Percentiles rank a stretch among this genome's conserved stretches.
Evolutionary conservation across 2,329 filamentous ascomycete species (phyloP).

Genomic region (Fusarium anthophilum): DNA sequence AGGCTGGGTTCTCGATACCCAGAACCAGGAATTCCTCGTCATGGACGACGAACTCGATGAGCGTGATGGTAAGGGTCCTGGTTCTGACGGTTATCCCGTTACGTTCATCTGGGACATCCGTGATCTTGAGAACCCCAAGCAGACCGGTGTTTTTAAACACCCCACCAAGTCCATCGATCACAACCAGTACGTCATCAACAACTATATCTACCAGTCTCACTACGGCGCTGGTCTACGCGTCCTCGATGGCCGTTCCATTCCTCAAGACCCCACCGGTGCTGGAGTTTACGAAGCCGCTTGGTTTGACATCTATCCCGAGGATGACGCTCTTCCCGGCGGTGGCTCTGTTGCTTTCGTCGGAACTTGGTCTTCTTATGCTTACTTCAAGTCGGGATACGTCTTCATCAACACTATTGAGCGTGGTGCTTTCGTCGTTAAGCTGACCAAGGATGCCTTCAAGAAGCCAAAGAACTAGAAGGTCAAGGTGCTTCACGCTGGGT

Average conservation of each 20-base stretch:
- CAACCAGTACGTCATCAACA: slow-evolving; percentile 59
- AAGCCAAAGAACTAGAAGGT: slow-evolving; percentile 1
- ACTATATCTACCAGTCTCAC: slow-evolving; percentile 59
- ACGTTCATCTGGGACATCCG: slow-evolving; percentile 63
- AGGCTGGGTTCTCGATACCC: slow-evolving; percentile 61
- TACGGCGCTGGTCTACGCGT: slow-evolving; percentile 60
- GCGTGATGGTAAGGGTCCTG: slow-evolving; percentile 50
- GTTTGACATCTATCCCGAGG: slow-evolving; percentile 62
- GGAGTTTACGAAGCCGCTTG: slow-evolving; percentile 57
- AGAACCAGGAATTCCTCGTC: slow-evolving; percentile 57
- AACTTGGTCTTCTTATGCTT: slow-evolving; percentile 60
- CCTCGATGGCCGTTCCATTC: slow-evolving; percentile 49
- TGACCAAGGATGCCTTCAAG: slow-evolving; percentile 35
- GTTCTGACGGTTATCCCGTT: slow-evolving; percentile 55
- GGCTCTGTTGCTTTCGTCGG: slow-evolving; percentile 53
- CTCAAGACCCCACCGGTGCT: slow-evolving; percentile 55
- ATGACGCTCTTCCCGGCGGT: slow-evolving; percentile 52
- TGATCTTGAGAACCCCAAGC: slow-evolving; percentile 53
- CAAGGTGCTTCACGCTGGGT: accelerated
- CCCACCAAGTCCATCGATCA: slow-evolving; percentile 56
- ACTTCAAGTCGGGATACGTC: slow-evolving; percentile 59
- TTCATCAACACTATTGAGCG: slow-evolving; percentile 63
- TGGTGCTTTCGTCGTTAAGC: slow-evolving; percentile 57
- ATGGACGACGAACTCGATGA: slow-evolving; percentile 66
- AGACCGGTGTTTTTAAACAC: slow-evolving; percentile 55